A percentile compares a stretch with the other conserved stretches of the same genome.
phyloP scores from a whole-genome alignment of 371 early-diverging fungal species.

The Phascolomyces articulosus region DNA sequence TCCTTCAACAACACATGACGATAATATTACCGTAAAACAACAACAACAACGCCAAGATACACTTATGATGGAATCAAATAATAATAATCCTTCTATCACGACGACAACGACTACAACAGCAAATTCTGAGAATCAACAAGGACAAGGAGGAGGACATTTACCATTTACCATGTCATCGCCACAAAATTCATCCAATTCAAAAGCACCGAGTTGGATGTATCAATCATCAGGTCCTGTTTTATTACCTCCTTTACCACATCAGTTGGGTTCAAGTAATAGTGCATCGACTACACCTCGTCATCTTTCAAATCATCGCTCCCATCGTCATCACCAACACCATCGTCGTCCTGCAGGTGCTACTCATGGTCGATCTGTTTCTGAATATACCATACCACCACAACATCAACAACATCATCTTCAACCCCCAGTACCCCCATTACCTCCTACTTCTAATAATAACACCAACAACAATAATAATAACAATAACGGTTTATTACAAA shows the following conservation, averaged over 20 bases:
- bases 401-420: neutral
- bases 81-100: too few relatives aligned
- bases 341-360: neutral
- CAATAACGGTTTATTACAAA: too few relatives aligned
- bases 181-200: neutral
- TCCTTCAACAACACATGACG: constrained; percentile 10
- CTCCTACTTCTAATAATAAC: neutral
- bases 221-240: constrained; percentile 7
- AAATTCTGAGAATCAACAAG: neutral
- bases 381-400: constrained; percentile 14
- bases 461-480: too few relatives aligned
- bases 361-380: constrained; percentile 14
- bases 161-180: neutral
- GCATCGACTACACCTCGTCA: constrained; percentile 1
- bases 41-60: constrained; percentile 3
- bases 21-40: neutral
- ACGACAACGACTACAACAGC: neutral
- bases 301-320: neutral
- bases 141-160: neutral
- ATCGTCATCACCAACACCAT: neutral
- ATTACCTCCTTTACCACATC: constrained; percentile 6
- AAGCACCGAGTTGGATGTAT: constrained; percentile 14
- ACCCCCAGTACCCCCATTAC: neutral
- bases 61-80: neutral
- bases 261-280: neutral